Base-by-base conservation (phyloP, 1,284 basidiomycete genomes). In the Fomitopsis schrenkii region DNA sequence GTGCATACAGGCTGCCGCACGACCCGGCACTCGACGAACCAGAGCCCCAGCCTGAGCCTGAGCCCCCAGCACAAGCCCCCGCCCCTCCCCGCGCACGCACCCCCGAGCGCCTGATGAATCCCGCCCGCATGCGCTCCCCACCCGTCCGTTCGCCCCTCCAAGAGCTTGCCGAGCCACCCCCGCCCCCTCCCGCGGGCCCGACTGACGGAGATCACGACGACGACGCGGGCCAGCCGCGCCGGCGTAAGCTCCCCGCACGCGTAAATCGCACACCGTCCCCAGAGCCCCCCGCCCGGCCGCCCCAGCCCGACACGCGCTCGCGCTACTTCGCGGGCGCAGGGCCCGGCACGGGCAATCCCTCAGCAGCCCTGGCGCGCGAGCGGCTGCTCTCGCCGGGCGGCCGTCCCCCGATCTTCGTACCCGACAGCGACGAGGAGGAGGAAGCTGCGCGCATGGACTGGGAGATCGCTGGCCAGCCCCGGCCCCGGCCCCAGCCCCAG, bases 211-310 rank as follows among this genome's bases (percentile, higher is more conserved):
- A 66, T 15, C 69, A 73, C 63, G 66, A 66, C 54, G 82, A 84
- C 63, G 76, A 82, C 61, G 76, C 77, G 52, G 77, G 78, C 44
- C 78, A 79, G 62, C 78, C 78, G 5, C 77, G 79, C n/a, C 71
- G 77, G 17, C 75, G 79, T 3, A 72, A 72, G 46, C 61, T 68
- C 5, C 72, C 72, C 41, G 59, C 36, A 14, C 66, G 68, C 38
- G 55, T 57, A 2, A 59, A 60, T 10, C 67, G 66, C 41, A 72
- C 67, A 7, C 72, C 71, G 26, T 68, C 68, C 8, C 68, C 68
- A 1, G 64, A 66, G 5, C 69, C 71, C 2, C 70, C 67, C 33
- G 64, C 70, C 15, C 71, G 63, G 12, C 5, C 55, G 58, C 3
- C 50, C 40, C 8, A 30, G 35, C 19, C 45, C 56, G n/a, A 50